Percentiles rank a stretch among this genome's conserved stretches.
Conservation (phyloP, 73 alveolate genomes). For the Symbiodinium pilosum region DNA sequence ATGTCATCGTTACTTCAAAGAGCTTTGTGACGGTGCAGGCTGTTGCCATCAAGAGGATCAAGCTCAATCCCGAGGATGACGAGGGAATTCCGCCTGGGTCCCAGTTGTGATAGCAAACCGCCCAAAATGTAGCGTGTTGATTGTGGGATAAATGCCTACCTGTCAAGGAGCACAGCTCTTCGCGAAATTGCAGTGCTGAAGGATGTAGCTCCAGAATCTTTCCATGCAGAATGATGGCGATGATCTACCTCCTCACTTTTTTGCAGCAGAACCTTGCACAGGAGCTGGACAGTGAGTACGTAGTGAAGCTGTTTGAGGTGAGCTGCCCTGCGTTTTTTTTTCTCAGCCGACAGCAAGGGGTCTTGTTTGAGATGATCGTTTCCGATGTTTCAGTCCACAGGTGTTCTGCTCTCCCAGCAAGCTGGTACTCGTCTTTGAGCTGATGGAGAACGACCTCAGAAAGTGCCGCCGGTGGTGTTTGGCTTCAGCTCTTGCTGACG, state of each 20-base stretch:
- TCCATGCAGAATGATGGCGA: too few relatives aligned
- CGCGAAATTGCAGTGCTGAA: slow-evolving; percentile 89
- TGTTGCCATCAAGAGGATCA: slow-evolving; percentile 87
- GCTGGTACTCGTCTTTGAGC: slow-evolving; percentile 97
- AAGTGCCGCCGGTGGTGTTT: slow-evolving; percentile 85
- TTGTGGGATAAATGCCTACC: not conserved
- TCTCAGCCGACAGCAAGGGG: not conserved
- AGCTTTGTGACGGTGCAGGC: slow-evolving; percentile 25
- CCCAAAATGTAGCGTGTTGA: too few relatives aligned
- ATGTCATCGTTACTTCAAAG: not conserved
- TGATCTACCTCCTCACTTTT: too few relatives aligned
- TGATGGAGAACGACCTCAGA: slow-evolving; percentile 96
- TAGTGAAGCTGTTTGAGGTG: slow-evolving; percentile 95
- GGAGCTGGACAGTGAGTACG: slow-evolving; percentile 77
- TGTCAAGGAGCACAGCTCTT: slow-evolving; percentile 62
- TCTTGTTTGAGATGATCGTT: not conserved
- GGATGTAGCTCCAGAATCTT: not conserved
- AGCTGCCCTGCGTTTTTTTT: not conserved
- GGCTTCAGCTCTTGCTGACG: not conserved
- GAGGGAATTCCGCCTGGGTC: slow-evolving; percentile 82
- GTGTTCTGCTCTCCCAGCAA: slow-evolving; percentile 97
- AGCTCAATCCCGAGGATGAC: slow-evolving; percentile 88
- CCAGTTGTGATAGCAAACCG: not conserved
- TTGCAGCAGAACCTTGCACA: too few relatives aligned
- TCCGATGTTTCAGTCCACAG: not conserved